Percentiles rank a stretch among this genome's conserved stretches.
Conservation (phyloP, 2,329 filamentous ascomycete genomes). For the Zopfia rhizophila region DNA sequence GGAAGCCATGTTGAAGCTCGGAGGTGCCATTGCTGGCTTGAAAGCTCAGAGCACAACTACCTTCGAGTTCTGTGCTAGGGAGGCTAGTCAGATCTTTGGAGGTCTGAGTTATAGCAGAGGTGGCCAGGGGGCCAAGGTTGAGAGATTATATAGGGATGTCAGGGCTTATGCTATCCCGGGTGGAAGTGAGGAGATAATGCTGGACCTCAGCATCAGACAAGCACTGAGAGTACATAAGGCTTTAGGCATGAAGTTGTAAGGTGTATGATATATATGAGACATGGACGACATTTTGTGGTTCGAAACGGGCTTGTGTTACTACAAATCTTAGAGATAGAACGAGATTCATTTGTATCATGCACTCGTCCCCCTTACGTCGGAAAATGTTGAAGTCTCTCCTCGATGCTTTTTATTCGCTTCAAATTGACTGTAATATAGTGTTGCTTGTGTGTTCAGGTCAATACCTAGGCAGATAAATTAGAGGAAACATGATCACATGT, state of each 20-base stretch:
- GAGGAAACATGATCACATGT: too few species aligned
- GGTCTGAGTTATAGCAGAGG: slow-evolving; percentile 91
- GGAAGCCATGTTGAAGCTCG: slow-evolving; percentile 95
- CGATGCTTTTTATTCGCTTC: too few species aligned
- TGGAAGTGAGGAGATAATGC: slow-evolving; percentile 98
- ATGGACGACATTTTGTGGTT: too few species aligned
- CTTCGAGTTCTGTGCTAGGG: slow-evolving; percentile 97
- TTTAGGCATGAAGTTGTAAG: slow-evolving; percentile 93
- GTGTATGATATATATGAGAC: too few species aligned
- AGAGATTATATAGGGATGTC: slow-evolving; percentile 93
- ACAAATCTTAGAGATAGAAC: too few species aligned
- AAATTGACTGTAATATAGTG: too few species aligned
- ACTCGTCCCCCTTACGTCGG: too few species aligned
- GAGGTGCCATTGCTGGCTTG: slow-evolving; percentile 89
- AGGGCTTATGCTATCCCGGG: slow-evolving; percentile 94
- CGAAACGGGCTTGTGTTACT: too few species aligned
- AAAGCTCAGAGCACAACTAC: slow-evolving; percentile 95
- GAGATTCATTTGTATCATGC: too few species aligned
- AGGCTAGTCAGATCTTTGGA: slow-evolving; percentile 97
- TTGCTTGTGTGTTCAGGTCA: too few species aligned
- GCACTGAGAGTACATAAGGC: slow-evolving; percentile 87
- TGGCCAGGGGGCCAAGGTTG: slow-evolving; percentile 94
- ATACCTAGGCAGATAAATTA: too few species aligned
- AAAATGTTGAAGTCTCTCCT: too few species aligned
- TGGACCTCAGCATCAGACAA: slow-evolving; percentile 94